Percentiles rank a stretch among this genome's conserved stretches.
phyloP scores from a whole-genome alignment of 306 rosid genomes.

The Inga oerstediana region DNA sequence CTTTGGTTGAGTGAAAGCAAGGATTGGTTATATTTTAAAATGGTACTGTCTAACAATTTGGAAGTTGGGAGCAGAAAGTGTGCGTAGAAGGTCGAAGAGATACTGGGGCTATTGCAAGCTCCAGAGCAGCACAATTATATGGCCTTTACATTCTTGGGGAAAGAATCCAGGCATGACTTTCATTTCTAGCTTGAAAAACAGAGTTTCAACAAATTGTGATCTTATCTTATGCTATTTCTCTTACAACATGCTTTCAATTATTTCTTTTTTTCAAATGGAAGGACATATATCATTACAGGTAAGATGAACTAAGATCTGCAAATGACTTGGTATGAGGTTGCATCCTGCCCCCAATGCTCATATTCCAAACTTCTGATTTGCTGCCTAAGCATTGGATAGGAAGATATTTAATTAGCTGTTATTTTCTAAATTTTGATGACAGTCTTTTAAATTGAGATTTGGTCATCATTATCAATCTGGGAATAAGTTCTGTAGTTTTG shows the following conservation, averaged over 20 bases:
- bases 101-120: slow-evolving; percentile 84
- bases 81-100: slow-evolving; percentile 56
- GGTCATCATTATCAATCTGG: neutral
- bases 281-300: neutral
- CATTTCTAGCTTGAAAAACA: slow-evolving; percentile 20
- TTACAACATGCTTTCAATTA: neutral
- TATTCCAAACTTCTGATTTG: neutral
- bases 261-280: neutral
- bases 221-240: neutral
- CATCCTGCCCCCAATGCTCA: neutral
- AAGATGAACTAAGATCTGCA: no score
- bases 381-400: neutral
- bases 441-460: neutral
- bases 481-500: neutral
- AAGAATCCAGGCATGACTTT: slow-evolving; percentile 64
- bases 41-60: slow-evolving; percentile 29
- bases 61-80: slow-evolving; percentile 59
- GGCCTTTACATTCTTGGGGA: slow-evolving; percentile 76
- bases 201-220: slow-evolving; percentile 5
- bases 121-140: slow-evolving; percentile 77
- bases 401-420: neutral
- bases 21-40: slow-evolving; percentile 24
- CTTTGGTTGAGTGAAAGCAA: slow-evolving; percentile 18
- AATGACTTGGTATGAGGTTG: no score
- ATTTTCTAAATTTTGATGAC: neutral